phyloP scores from a whole-genome alignment of 345 rosid species.

The Noccaea bulbosa region DNA sequence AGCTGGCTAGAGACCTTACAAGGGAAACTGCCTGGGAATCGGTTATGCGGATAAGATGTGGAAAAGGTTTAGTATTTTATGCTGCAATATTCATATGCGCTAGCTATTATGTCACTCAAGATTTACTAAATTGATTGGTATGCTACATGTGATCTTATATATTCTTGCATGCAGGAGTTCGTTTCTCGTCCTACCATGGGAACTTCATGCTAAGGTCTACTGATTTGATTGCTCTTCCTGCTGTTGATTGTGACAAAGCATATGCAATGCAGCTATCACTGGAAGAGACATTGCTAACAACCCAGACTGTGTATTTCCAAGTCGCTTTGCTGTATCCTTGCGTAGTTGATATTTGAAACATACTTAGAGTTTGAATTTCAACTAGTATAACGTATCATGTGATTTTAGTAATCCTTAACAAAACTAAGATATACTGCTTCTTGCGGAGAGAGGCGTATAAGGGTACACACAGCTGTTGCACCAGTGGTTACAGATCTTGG shows the following conservation, averaged over 20 bases:
- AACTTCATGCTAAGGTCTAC: constrained; percentile 98
- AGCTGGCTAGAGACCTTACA: constrained; percentile 89
- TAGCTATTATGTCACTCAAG: constrained; percentile 17
- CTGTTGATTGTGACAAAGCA: constrained; percentile 99
- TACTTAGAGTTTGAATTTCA: constrained; percentile 23
- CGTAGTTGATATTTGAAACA: constrained; percentile 16
- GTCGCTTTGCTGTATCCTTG: constrained; percentile 99
- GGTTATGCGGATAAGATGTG: constrained; percentile 99
- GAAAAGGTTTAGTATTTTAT: constrained; percentile 72
- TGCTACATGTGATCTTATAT: constrained; percentile 39
- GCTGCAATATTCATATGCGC: constrained; percentile 8
- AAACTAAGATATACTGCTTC: constrained; percentile 91
- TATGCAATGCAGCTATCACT: constrained; percentile 92
- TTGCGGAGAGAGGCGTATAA: constrained; percentile 99
- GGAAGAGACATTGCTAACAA: constrained; percentile 93
- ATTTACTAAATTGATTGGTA: constrained; percentile 23
- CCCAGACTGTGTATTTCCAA: constrained; percentile 93
- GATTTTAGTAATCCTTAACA: constrained; percentile 53
- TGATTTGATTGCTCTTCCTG: constrained; percentile 94
- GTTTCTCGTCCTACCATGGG: constrained; percentile 94
- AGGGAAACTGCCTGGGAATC: constrained; percentile 99
- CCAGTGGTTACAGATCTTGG: constrained; percentile 93
- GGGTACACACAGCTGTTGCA: constrained; percentile 92
- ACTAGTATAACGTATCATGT: constrained; percentile 23
- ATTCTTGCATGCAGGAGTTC: constrained; percentile 67